These are phyloP conservation scores for Cucurbita pepo DNA, from an alignment of 306 rosid genomes.

Conservation along the genomic window DNA sequence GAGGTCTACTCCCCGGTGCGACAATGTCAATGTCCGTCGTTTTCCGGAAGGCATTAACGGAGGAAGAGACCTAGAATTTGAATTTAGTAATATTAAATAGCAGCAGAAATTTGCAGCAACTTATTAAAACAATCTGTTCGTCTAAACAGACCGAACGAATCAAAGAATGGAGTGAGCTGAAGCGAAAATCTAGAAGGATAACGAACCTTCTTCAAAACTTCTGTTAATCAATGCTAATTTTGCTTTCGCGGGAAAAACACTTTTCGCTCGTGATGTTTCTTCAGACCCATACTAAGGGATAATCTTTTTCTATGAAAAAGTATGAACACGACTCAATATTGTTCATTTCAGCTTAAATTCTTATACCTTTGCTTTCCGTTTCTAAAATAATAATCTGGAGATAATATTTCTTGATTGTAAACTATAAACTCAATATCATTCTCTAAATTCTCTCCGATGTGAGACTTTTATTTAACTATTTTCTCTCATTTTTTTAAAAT, in stretches of 20 bases:
- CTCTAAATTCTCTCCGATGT: no score
- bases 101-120: neutral
- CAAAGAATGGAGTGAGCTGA: neutral
- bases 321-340: no score
- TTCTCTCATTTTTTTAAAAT: no score
- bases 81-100: neutral
- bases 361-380: no score
- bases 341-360: no score
- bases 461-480: no score
- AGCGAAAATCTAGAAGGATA: neutral
- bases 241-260: constrained; percentile 3
- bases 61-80: neutral
- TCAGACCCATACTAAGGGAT: no score
- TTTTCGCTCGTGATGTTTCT: no score
- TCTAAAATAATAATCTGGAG: no score
- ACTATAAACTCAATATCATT: no score
- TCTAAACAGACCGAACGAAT: neutral
- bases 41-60: neutral
- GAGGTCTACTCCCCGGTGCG: constrained; percentile 7
- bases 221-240: neutral
- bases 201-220: neutral
- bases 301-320: no score
- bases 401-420: no score
- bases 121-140: neutral
- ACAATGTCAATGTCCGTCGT: neutral